A percentile compares a stretch with the other conserved stretches of the same genome.
phyloP scores from a whole-genome alignment of 345 rosid genomes.

The Brassica juncea region DNA sequence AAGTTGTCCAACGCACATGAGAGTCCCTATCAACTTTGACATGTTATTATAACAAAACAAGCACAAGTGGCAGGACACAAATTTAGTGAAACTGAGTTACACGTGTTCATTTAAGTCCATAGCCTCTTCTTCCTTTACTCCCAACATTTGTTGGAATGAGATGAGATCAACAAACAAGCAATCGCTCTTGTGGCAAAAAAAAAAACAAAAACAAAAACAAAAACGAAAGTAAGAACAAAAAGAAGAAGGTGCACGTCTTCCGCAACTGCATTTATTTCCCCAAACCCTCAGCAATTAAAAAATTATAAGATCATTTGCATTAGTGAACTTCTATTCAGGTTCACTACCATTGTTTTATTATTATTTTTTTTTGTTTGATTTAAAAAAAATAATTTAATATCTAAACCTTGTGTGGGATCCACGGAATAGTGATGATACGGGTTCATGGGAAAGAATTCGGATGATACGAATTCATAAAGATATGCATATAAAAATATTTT shows the following conservation, averaged over 20 bases:
- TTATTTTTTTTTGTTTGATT: too few species aligned
- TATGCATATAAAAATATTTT: too few species aligned
- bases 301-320: neutral
- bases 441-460: too few species aligned
- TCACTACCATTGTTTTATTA: too few species aligned
- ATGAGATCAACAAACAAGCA: constrained; percentile 23
- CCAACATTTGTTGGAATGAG: constrained; percentile 22
- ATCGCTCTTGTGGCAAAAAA: constrained; percentile 12
- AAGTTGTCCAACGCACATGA: constrained; percentile 30
- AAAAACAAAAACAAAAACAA: neutral
- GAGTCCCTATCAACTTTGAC: constrained; percentile 37
- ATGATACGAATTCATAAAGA: too few species aligned
- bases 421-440: too few species aligned
- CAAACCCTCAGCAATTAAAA: neutral
- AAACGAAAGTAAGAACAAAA: neutral
- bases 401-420: too few species aligned
- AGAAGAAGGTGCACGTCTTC: constrained; percentile 26
- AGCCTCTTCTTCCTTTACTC: neutral
- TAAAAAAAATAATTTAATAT: too few species aligned
- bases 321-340: too few species aligned
- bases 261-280: constrained; percentile 5
- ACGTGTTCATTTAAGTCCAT: constrained; percentile 22
- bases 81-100: constrained; percentile 15
- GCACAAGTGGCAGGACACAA: constrained; percentile 15
- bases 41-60: constrained; percentile 24